phyloP scores from a whole-genome alignment of 1,284 basidiomycete species.

The Moesziomyces aphidis region DNA sequence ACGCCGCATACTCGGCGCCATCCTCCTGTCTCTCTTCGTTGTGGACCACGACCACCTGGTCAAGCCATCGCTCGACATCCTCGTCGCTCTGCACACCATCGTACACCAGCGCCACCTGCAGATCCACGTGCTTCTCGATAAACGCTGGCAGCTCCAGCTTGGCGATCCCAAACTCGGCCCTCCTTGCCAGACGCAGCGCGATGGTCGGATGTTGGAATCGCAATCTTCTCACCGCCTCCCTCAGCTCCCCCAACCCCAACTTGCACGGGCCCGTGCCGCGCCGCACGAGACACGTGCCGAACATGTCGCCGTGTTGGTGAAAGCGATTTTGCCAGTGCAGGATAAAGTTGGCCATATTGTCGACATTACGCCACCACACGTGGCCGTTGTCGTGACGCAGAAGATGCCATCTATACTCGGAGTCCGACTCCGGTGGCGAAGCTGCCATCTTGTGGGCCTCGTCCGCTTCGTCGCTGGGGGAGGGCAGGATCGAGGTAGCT shows the following conservation, averaged over 20 bases:
- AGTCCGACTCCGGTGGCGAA: conserved; percentile 10
- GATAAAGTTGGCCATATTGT: conserved; percentile 47
- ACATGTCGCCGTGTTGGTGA: conserved; percentile 46
- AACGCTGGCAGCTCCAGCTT: conserved; percentile 8
- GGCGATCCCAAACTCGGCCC: conserved; percentile 11
- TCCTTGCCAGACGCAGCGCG: conserved; percentile 22
- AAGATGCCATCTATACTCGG: conserved; percentile 18
- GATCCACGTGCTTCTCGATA: conserved; percentile 16
- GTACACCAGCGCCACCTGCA: conserved; percentile 42
- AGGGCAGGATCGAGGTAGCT: background rate
- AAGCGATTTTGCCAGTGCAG: conserved; percentile 41
- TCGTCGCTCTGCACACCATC: conserved; percentile 8
- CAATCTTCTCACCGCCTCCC: conserved; percentile 25
- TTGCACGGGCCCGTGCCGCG: background rate
- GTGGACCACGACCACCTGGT: conserved; percentile 17
- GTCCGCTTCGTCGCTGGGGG: background rate
- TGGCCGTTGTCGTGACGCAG: background rate
- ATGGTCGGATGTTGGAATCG: conserved; percentile 23
- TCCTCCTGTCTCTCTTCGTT: conserved; percentile 3
- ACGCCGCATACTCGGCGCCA: conserved; percentile 5
- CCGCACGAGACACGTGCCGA: conserved; percentile 14
- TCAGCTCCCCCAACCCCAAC: background rate
- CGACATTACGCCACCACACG: conserved; percentile 38
- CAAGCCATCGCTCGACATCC: conserved; percentile 30
- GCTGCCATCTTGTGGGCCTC: background rate